phyloP scores from a whole-genome alignment of 352 stramenopile species.

The Plasmopara halstedii region DNA sequence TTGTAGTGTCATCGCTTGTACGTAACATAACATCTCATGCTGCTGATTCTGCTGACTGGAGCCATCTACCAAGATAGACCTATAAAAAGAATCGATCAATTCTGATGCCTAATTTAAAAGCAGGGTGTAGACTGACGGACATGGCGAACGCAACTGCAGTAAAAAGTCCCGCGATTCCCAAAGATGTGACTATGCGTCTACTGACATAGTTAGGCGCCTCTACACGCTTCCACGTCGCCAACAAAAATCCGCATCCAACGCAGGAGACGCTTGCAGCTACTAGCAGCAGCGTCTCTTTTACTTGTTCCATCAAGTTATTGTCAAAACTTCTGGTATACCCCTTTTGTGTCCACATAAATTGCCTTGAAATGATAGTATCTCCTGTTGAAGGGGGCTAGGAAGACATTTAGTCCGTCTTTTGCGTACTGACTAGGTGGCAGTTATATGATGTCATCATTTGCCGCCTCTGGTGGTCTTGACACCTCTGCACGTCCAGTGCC shows the following conservation, averaged over 20 bases:
- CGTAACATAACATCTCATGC: conserved; percentile 51
- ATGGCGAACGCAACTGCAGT: conserved; percentile 56
- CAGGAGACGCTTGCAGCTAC: conserved; percentile 49
- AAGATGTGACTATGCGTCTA: conserved; percentile 59
- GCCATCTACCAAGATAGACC: conserved; percentile 54
- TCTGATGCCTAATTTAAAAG: not conserved
- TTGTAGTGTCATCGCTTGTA: conserved; percentile 59
- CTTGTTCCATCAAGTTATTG: conserved; percentile 15
- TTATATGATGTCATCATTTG: conserved; percentile 16
- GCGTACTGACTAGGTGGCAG: conserved; percentile 3
- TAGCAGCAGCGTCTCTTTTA: conserved; percentile 46
- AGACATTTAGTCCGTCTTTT: conserved; percentile 21
- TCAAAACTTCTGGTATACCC: conserved; percentile 4
- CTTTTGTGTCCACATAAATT: not conserved
- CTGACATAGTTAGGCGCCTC: conserved; percentile 60
- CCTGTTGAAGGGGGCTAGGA: not conserved
- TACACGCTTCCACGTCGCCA: conserved; percentile 64
- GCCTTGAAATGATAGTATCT: conserved; percentile 3
- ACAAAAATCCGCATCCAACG: conserved; percentile 58
- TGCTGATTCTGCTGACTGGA: conserved; percentile 31
- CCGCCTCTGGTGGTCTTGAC: conserved; percentile 4
- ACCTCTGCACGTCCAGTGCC: conserved; percentile 4
- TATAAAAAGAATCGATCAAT: conserved; percentile 11
- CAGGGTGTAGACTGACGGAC: conserved; percentile 20
- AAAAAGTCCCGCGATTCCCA: conserved; percentile 49